Conservation (phyloP, 306 rosid species). For the Acacia crassicarpa region DNA sequence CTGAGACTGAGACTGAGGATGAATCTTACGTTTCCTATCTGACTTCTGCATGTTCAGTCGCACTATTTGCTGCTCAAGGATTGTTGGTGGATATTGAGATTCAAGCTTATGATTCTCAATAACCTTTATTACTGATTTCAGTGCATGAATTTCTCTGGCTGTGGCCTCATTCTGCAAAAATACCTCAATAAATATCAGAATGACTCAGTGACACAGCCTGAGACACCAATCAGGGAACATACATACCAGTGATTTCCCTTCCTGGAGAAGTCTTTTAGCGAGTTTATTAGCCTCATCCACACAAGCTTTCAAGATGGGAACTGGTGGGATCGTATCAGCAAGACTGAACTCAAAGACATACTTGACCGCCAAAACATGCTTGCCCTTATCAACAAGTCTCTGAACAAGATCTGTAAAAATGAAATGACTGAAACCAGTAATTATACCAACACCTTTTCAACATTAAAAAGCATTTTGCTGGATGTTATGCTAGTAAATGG, state of each 20-base stretch:
- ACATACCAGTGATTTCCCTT: slow-evolving; percentile 68
- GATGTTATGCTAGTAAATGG: background rate
- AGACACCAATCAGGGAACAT: slow-evolving; percentile 14
- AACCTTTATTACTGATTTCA: slow-evolving; percentile 62
- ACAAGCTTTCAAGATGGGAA: slow-evolving; percentile 67
- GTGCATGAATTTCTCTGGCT: slow-evolving; percentile 67
- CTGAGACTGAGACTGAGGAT: slow-evolving; percentile 22
- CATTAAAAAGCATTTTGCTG: background rate
- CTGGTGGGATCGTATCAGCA: slow-evolving; percentile 63
- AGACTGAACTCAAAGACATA: slow-evolving; percentile 67
- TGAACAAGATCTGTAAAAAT: slow-evolving; percentile 63
- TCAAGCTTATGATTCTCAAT: slow-evolving; percentile 71
- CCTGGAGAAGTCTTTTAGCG: slow-evolving; percentile 53
- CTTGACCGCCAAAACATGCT: slow-evolving; percentile 68
- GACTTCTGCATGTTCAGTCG: slow-evolving; percentile 48
- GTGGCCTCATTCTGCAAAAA: slow-evolving; percentile 64
- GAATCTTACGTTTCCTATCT: slow-evolving; percentile 45
- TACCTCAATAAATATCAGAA: slow-evolving; percentile 28
- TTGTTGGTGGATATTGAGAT: slow-evolving; percentile 55
- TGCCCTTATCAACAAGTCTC: slow-evolving; percentile 60
- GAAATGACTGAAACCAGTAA: slow-evolving; percentile 24
- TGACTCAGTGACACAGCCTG: background rate
- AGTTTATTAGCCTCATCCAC: slow-evolving; percentile 57
- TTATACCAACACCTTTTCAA: background rate
- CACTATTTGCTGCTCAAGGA: slow-evolving; percentile 57